These are phyloP conservation scores for Microsporum canis DNA, from an alignment of 2,329 filamentous ascomycete genomes.

Conservation along the genomic window DNA sequence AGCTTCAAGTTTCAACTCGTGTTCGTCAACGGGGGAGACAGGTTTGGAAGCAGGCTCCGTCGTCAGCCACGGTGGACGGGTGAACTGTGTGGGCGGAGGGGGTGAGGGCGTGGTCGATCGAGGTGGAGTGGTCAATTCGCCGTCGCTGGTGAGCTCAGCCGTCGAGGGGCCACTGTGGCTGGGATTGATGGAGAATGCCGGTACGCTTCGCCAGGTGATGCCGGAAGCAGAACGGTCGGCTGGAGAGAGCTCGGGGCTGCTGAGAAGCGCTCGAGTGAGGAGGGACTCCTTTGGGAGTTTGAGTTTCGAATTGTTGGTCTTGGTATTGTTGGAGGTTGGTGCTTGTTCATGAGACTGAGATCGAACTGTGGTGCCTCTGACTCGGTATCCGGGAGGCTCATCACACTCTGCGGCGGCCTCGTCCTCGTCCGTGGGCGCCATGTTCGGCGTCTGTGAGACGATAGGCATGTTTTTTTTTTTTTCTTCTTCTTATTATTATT, in stretches of 20 bases:
- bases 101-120: constrained; percentile 80
- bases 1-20: constrained; percentile 50
- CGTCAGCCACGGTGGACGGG: constrained; percentile 17
- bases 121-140: constrained; percentile 79
- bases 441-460: constrained; percentile 31
- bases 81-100: constrained; percentile 53
- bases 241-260: constrained; percentile 44
- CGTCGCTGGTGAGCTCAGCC: constrained; percentile 88
- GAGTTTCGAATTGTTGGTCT: constrained; percentile 35
- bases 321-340: constrained; percentile 7
- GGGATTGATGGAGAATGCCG: constrained; percentile 26
- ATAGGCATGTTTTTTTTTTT: constrained; percentile 33
- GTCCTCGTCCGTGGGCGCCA: constrained; percentile 38
- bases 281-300: constrained; percentile 60
- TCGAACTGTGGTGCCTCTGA: constrained; percentile 1
- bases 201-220: constrained; percentile 16
- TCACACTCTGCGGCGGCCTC: constrained; percentile 68
- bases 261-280: constrained; percentile 71
- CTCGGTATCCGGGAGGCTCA: constrained; percentile 63
- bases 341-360: constrained; percentile 4
- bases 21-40: constrained; percentile 25
- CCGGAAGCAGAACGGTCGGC: constrained; percentile 16
- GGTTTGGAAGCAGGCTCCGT: constrained; percentile 11
- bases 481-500: neutral
- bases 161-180: constrained; percentile 72